These are phyloP conservation scores for Lathyrus sativus DNA, from an alignment of 306 rosid genomes.

Conservation along the genomic window DNA sequence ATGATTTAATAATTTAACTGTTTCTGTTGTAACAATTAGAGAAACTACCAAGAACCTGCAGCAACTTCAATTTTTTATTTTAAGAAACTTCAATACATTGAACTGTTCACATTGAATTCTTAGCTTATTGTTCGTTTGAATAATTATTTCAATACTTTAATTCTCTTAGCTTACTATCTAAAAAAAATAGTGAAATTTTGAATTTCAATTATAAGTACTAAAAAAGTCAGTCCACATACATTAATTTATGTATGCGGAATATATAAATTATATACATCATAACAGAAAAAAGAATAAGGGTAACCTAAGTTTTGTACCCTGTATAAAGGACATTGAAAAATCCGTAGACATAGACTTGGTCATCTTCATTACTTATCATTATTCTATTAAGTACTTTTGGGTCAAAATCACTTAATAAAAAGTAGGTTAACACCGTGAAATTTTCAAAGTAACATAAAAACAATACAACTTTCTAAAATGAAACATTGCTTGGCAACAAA, in stretches of 20 bases:
- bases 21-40: constrained; percentile 7
- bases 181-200: background rate
- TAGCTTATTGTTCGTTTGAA: constrained; percentile 28
- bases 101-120: constrained; percentile 31
- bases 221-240: constrained; percentile 17
- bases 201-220: constrained; percentile 20
- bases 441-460: constrained; percentile 33
- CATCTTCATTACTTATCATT: background rate
- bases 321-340: constrained; percentile 7
- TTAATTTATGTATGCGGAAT: background rate
- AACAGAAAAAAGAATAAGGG: background rate
- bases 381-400: background rate
- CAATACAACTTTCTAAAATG: constrained; percentile 32
- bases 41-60: constrained; percentile 30
- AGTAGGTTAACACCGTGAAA: constrained; percentile 25
- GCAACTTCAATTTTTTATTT: constrained; percentile 15
- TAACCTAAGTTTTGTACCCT: background rate
- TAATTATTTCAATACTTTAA: background rate
- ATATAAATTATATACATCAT: background rate
- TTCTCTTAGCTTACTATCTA: background rate
- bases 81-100: constrained; percentile 35
- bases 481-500: constrained; percentile 7
- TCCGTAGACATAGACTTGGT: constrained; percentile 15
- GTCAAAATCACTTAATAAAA: constrained; percentile 21
- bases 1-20: background rate